Evolutionary conservation across 495 filamentous ascomycete species (phyloP).

Genomic region (Neurospora sp.): DNA sequence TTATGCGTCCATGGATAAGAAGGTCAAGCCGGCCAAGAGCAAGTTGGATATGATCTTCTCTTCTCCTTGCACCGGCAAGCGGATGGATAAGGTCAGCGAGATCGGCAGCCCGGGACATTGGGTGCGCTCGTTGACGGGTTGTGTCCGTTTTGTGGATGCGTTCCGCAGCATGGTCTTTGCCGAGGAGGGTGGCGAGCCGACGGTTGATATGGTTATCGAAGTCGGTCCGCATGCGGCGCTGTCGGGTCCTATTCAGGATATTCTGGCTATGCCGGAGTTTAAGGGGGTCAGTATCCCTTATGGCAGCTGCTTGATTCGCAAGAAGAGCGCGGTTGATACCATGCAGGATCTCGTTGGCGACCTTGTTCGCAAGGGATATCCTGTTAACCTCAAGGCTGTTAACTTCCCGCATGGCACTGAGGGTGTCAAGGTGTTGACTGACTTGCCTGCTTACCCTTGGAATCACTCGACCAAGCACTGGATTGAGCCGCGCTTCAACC

Average conservation of each 20-base stretch:
- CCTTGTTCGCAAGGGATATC: constrained; percentile 26
- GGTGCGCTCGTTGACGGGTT: constrained; percentile 34
- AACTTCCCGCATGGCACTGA: constrained; percentile 25
- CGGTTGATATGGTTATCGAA: constrained; percentile 26
- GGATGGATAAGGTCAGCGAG: constrained; percentile 11
- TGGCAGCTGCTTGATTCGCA: constrained; percentile 19
- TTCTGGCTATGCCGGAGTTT: constrained; percentile 23
- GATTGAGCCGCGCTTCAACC: constrained; percentile 32
- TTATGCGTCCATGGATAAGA: constrained; percentile 16
- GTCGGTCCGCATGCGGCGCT: constrained; percentile 36
- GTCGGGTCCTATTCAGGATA: constrained; percentile 43
- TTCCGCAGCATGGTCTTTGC: constrained; percentile 23
- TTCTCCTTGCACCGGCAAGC: constrained; percentile 12
- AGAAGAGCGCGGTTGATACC: constrained; percentile 22
- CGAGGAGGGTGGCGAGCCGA: neutral
- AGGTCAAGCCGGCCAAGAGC: constrained; percentile 10
- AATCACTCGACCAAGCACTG: constrained; percentile 34
- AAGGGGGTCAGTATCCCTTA: constrained; percentile 15
- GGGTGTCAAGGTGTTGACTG: constrained; percentile 21
- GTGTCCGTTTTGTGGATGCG: constrained; percentile 35
- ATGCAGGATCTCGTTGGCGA: constrained; percentile 19
- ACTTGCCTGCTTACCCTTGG: constrained; percentile 36
- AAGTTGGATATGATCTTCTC: constrained; percentile 15
- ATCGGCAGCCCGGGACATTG: constrained; percentile 29
- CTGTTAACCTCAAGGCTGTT: constrained; percentile 30